Evolutionary conservation across 306 rosid genomes (phyloP).

Genomic region (Neltuma alba): DNA sequence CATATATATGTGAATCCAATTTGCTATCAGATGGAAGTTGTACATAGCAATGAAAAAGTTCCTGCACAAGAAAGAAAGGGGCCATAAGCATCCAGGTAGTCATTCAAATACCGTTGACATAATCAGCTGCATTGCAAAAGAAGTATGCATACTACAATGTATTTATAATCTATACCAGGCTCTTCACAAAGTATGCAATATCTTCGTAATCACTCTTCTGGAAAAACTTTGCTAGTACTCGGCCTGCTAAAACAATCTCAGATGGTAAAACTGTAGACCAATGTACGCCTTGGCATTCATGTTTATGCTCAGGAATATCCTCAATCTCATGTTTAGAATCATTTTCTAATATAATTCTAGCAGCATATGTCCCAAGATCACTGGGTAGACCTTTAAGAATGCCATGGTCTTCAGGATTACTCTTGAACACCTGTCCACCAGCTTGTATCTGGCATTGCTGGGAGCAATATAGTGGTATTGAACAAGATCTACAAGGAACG

Average conservation of each 20-base stretch:
- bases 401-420: slow-evolving; percentile 37
- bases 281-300: slow-evolving; percentile 77
- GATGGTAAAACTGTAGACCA: slow-evolving; percentile 84
- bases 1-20: slow-evolving; percentile 79
- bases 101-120: slow-evolving; percentile 24
- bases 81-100: slow-evolving; percentile 37
- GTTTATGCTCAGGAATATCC: slow-evolving; percentile 69
- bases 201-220: slow-evolving; percentile 41
- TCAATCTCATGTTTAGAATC: slow-evolving; percentile 48
- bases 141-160: slow-evolving; percentile 32
- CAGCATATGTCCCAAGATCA: slow-evolving; percentile 53
- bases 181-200: slow-evolving; percentile 44
- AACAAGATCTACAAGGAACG: slow-evolving; percentile 83
- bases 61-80: slow-evolving; percentile 57
- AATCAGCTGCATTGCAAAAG: slow-evolving; percentile 30
- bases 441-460: slow-evolving; percentile 66
- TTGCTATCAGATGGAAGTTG: slow-evolving; percentile 61
- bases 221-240: slow-evolving; percentile 55
- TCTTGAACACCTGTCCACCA: slow-evolving; percentile 51
- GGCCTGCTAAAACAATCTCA: slow-evolving; percentile 89
- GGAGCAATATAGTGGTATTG: slow-evolving; percentile 83
- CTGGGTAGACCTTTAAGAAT: slow-evolving; percentile 48
- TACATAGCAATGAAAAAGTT: slow-evolving; percentile 70
- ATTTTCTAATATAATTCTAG: slow-evolving; percentile 43
- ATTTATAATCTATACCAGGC: slow-evolving; percentile 53